Evolutionary conservation across 2,329 filamentous ascomycete genomes (phyloP).

Genomic region (Beauveria brongniartii): DNA sequence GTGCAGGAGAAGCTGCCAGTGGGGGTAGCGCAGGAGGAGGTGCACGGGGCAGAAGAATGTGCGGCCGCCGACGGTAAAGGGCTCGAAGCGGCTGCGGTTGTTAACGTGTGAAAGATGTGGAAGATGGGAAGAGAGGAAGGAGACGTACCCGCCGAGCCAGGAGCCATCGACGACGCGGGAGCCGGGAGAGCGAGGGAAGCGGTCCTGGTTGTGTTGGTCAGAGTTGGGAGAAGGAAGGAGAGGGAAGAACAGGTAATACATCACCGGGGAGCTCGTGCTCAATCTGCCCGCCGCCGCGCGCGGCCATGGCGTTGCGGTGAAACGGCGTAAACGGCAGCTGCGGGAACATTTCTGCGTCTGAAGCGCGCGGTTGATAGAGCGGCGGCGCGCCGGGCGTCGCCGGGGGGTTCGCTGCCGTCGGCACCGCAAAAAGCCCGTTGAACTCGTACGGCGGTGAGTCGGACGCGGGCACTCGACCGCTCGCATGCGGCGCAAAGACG

Average conservation of each 20-base stretch:
- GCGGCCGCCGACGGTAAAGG: constrained; percentile 9
- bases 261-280: constrained; percentile 7
- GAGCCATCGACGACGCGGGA: constrained; percentile 7
- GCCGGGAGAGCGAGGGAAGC: background rate
- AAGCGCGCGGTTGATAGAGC: background rate
- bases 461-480: background rate
- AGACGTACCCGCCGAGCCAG: constrained; percentile 2
- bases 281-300: background rate
- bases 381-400: background rate
- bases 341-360: background rate
- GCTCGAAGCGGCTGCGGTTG: constrained; percentile 2
- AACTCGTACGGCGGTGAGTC: constrained; percentile 3
- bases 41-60: constrained; percentile 9
- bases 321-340: constrained; percentile 4
- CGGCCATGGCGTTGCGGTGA: background rate
- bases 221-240: background rate
- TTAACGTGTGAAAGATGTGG: background rate
- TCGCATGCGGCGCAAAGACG: background rate
- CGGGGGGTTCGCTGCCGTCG: background rate
- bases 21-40: constrained; percentile 6
- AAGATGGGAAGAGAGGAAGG: background rate
- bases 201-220: background rate
- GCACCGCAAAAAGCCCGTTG: background rate
- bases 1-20: constrained; percentile 7
- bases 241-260: background rate